A percentile compares a stretch with the other conserved stretches of the same genome.
Evolutionary conservation across 768 basidiomycete genomes (phyloP).

Genomic region (Kwoniella sp.): DNA sequence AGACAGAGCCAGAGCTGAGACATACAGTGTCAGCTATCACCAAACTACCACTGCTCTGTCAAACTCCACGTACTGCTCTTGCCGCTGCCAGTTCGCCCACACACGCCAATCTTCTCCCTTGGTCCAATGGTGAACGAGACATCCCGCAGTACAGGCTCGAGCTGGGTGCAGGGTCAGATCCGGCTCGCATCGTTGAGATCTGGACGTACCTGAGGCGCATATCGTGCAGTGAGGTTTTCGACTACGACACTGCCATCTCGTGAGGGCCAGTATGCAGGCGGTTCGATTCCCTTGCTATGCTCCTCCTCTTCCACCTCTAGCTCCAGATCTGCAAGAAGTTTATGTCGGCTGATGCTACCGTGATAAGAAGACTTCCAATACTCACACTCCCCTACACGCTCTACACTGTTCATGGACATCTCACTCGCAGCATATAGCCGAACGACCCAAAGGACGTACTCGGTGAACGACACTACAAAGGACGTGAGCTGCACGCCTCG

Average conservation of each 20-base stretch:
- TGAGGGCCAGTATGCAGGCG: conserved; percentile 53
- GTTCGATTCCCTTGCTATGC: conserved; percentile 42
- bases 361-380: background rate
- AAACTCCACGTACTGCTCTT: conserved; percentile 26
- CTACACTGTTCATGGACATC: conserved; percentile 53
- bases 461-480: conserved; percentile 45
- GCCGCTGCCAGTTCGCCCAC: conserved; percentile 43
- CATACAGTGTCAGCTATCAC: too few relatives aligned
- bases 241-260: conserved; percentile 49
- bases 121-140: conserved; percentile 51
- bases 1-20: conserved; percentile 49
- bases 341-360: too few relatives aligned
- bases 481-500: background rate
- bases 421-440: conserved; percentile 48
- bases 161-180: conserved; percentile 14
- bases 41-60: too few relatives aligned
- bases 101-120: conserved; percentile 52
- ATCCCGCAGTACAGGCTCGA: conserved; percentile 50
- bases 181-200: background rate
- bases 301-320: conserved; percentile 47
- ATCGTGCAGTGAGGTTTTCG: conserved; percentile 46
- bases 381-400: conserved; percentile 51
- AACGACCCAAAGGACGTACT: conserved; percentile 53
- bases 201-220: conserved; percentile 42
- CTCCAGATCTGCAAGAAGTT: conserved; percentile 42